These are phyloP conservation scores for Rhododendron molle DNA, from an alignment of 148 eudicot genomes.

Conservation along the genomic window DNA sequence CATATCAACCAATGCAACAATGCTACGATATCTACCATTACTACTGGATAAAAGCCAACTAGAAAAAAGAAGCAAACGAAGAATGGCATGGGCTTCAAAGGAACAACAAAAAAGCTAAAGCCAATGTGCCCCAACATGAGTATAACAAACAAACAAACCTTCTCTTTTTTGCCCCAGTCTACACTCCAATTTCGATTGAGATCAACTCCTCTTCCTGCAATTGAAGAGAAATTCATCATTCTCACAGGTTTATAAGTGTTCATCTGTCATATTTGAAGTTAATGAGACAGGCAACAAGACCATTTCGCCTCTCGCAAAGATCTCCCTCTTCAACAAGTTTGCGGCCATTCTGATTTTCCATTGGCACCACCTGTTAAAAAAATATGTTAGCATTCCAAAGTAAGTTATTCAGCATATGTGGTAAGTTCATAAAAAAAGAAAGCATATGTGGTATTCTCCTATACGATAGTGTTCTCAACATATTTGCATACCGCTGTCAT, in stretches of 20 bases:
- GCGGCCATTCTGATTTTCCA: constrained; percentile 94
- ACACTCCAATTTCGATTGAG: constrained; percentile 99
- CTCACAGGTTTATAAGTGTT: constrained; percentile 4
- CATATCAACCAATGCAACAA: neutral
- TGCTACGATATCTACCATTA: neutral
- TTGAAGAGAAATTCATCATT: constrained; percentile 19
- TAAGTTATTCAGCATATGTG: neutral
- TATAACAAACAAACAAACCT: constrained; percentile 39
- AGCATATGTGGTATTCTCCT: neutral
- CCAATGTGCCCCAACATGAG: neutral
- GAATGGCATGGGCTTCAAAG: neutral
- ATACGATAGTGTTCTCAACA: neutral
- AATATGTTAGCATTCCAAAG: constrained; percentile 5
- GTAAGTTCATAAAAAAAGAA: no score
- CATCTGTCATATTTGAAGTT: constrained; percentile 4
- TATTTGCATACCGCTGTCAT: neutral
- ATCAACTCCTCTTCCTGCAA: constrained; percentile 98
- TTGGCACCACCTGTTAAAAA: constrained; percentile 68
- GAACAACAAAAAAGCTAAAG: neutral
- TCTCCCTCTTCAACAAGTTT: constrained; percentile 92
- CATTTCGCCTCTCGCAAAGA: constrained; percentile 96
- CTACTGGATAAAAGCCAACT: neutral
- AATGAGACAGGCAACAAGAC: constrained; percentile 28
- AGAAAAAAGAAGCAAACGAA: neutral
- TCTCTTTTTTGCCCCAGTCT: constrained; percentile 98